Percentiles rank a stretch among this genome's conserved stretches.
phyloP scores from a whole-genome alignment of 2,329 filamentous ascomycete species.

The Cadophora gregata region DNA sequence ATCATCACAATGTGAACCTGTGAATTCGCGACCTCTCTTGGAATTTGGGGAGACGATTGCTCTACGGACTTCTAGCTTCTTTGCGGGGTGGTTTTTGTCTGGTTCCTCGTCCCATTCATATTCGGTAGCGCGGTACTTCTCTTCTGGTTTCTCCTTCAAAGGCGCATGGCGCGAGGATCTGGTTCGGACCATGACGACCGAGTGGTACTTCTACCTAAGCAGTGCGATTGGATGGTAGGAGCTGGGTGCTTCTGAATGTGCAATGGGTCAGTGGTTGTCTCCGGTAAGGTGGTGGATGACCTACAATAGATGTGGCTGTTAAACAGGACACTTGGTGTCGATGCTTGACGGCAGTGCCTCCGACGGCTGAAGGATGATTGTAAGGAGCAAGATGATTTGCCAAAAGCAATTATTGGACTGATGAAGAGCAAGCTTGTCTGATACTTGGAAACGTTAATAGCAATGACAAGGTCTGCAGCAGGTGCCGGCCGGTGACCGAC shows the following conservation, averaged over 20 bases:
- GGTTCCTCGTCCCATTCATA: conserved; percentile 9
- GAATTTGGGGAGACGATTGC: conserved; percentile 1
- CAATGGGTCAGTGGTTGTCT: background rate
- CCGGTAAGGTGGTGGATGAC: background rate
- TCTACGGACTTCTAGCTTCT: conserved; percentile 10
- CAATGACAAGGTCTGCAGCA: background rate
- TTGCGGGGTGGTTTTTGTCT: conserved; percentile 8
- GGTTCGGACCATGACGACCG: background rate
- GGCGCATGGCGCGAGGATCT: conserved; percentile 5
- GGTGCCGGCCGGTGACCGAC: background rate
- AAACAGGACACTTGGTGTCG: background rate
- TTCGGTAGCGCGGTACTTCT: conserved; percentile 7
- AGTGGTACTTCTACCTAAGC: background rate
- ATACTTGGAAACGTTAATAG: background rate
- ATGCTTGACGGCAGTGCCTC: background rate
- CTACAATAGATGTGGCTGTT: background rate
- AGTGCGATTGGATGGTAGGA: background rate
- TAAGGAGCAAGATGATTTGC: background rate
- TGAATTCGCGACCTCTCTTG: background rate
- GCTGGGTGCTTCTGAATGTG: background rate
- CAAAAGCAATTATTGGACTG: background rate
- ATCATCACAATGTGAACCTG: background rate
- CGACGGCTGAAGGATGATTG: background rate
- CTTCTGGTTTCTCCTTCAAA: background rate
- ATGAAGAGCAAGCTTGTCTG: background rate